phyloP scores from a whole-genome alignment of 305 asterid genomes.

The Solanum aculeatissimum region DNA sequence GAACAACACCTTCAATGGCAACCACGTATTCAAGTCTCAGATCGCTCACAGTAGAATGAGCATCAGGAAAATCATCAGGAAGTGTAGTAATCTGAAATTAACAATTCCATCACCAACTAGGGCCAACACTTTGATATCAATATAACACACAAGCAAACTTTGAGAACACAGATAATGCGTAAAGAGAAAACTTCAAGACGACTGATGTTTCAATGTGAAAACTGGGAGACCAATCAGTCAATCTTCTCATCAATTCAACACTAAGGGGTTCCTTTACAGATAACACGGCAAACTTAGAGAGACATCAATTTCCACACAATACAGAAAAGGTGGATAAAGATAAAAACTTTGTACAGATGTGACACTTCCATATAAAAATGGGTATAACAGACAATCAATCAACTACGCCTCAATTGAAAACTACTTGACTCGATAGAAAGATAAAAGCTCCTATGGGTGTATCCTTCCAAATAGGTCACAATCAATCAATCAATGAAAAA shows the following conservation, averaged over 20 bases:
- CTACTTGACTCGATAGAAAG: neutral
- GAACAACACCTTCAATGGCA: constrained; percentile 76
- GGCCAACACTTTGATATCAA: neutral
- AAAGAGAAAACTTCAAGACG: neutral
- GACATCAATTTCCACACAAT: neutral
- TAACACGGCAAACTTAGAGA: no score
- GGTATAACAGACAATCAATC: neutral
- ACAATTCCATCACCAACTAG: neutral
- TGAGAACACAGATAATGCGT: neutral
- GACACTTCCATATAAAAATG: neutral
- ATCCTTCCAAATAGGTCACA: neutral
- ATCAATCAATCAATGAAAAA: neutral
- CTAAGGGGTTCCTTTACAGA: neutral
- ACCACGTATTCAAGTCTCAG: constrained; percentile 90
- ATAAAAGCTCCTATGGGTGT: neutral
- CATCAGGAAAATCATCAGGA: constrained; percentile 87
- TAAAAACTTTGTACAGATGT: neutral
- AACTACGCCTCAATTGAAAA: neutral
- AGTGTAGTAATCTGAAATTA: constrained; percentile 67
- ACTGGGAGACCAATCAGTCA: neutral
- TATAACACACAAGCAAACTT: neutral
- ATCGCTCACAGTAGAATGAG: constrained; percentile 65
- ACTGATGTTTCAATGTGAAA: neutral
- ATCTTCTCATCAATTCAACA: neutral
- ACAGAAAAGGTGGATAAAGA: neutral